These are phyloP conservation scores for Carpinus viminea DNA, from an alignment of 306 rosid species.

Conservation along the genomic window DNA sequence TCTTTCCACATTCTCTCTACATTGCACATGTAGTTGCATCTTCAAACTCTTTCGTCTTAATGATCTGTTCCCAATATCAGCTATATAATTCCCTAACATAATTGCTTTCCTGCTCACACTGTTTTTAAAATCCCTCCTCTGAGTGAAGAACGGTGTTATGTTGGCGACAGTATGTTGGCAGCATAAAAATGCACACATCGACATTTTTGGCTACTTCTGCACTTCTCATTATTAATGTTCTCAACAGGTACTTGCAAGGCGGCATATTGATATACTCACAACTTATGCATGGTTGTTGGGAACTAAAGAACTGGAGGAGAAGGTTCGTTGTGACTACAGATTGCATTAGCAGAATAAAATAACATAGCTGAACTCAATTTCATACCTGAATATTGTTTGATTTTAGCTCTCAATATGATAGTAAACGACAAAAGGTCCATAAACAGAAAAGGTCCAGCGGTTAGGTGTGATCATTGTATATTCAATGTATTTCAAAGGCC, in stretches of 20 bases:
- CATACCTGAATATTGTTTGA: background rate
- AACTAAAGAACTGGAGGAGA: slow-evolving; percentile 74
- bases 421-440: background rate
- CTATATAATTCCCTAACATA: background rate
- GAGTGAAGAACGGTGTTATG: background rate
- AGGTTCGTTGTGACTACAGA: slow-evolving; percentile 51
- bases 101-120: background rate
- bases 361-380: background rate
- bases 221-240: slow-evolving; percentile 17
- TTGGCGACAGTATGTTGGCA: background rate
- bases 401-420: background rate
- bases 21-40: background rate
- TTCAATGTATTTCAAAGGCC: background rate
- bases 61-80: background rate
- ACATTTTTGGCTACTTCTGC: background rate
- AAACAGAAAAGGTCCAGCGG: background rate
- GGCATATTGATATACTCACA: slow-evolving; percentile 72
- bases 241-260: slow-evolving; percentile 76
- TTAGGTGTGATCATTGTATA: background rate
- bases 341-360: background rate
- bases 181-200: background rate
- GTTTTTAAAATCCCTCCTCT: background rate
- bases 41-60: background rate
- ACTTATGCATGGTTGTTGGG: slow-evolving; percentile 75
- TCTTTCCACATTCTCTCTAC: background rate